Evolutionary conservation across 768 basidiomycete genomes (phyloP), one percentile per base, ranked within the genome.

Genomic region (Suillus ampliporus): DNA sequence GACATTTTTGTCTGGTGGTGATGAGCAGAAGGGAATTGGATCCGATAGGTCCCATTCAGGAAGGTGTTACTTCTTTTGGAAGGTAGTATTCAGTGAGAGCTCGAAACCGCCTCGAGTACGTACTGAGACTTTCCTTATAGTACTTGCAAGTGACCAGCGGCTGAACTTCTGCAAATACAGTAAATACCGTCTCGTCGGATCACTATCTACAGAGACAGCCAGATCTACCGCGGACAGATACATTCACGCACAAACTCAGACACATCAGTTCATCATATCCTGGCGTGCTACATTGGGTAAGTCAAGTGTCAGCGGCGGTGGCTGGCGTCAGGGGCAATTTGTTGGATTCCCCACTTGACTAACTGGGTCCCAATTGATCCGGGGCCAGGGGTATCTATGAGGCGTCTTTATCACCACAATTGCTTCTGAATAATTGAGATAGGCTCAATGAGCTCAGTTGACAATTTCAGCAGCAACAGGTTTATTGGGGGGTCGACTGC

Each of bases 21-120:
- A 31, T 50, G 58, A 57, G 28, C 28, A 44, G 56, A 35, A 51
- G 59, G 50, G 62, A 67, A 71, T 64, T 61, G 62, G 60, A 46
- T 61, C 53, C 59, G 62, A 64, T 34, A 59, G n/a, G 51, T 64
- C 48, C 58, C 51, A 44, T 54, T 40, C 7, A 43, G 37, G 53
- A 54, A 54, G 37, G 53, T 10, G 21, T 38, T 34, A 28, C 71
- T 67, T 31, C 51, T 68, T 71, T 60, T 64, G 61, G 73, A 64
- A 74, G 67, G 73, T 71, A 67, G 64, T 50, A 19, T 50, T 50
- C 15, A 38, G 38, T 38, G 38, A 31, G 31, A 28, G 43, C 47
- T 28, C 15, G 38, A 38, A 38, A 38, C 38, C 14, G 26, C 26
- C 43, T 28, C 14, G 13, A 13, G 14, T 2, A 6, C 31, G 38